Conservation (phyloP, 2,329 filamentous ascomycete genomes). For the Pseudogymnoascus sp. region DNA sequence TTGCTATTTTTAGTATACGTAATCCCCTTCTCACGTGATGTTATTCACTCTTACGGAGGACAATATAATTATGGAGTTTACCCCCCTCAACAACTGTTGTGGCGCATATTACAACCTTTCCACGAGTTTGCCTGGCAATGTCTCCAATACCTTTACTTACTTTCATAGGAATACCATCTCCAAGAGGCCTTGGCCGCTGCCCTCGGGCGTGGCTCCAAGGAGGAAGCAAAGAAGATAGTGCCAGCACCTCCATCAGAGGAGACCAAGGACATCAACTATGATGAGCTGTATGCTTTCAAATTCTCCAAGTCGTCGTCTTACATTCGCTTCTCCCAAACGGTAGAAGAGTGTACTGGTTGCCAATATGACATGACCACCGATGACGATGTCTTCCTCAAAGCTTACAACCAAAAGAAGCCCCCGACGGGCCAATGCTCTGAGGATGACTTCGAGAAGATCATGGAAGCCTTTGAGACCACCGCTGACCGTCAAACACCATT, state of each 20-base stretch:
- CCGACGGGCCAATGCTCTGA: conserved; percentile 63
- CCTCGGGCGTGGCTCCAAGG: conserved; percentile 18
- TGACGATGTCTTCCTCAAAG: conserved; percentile 75
- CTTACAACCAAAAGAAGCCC: conserved; percentile 70
- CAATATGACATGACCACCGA: conserved; percentile 92
- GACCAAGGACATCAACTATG: conserved; percentile 66
- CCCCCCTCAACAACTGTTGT: not conserved
- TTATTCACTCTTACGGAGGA: not conserved
- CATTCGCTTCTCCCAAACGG: conserved; percentile 95
- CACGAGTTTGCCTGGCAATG: not conserved
- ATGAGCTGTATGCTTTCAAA: conserved; percentile 69
- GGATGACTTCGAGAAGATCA: conserved; percentile 86
- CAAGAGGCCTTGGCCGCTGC: conserved; percentile 25
- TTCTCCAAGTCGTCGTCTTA: conserved; percentile 86
- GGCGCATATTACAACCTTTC: conserved; percentile 8
- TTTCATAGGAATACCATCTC: conserved; percentile 28
- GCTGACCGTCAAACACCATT: conserved; percentile 77
- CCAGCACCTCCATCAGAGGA: conserved; percentile 56
- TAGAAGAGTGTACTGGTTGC: conserved; percentile 86
- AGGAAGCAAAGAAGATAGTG: conserved; percentile 34
- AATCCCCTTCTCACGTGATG: conserved; percentile 19
- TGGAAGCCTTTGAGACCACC: conserved; percentile 90
- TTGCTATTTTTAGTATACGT: conserved; percentile 15
- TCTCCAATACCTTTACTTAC: conserved; percentile 13
- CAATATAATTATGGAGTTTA: conserved; percentile 2